Percentiles rank a stretch among this genome's conserved stretches.
Conservation (phyloP, 495 filamentous ascomycete genomes). For the Neurospora sp. region DNA sequence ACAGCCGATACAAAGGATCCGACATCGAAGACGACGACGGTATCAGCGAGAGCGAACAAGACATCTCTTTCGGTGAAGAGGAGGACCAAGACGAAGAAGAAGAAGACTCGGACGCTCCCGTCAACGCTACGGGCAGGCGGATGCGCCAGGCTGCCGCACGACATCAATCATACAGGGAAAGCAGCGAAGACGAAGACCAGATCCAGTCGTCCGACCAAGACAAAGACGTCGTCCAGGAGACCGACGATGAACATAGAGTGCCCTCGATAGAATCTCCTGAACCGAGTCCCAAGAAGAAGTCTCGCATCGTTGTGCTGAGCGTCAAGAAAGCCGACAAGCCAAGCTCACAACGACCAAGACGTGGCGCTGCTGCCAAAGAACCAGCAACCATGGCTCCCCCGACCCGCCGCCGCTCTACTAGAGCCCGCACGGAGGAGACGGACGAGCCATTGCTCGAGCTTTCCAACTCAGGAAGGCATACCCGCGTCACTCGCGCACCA, state of each 20-base stretch:
- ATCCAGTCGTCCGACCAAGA: constrained; percentile 23
- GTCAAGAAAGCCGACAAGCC: constrained; percentile 1
- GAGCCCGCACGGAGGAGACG: constrained; percentile 37
- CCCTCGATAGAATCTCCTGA: not conserved
- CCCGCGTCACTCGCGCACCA: constrained; percentile 39
- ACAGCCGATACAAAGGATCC: constrained; percentile 45
- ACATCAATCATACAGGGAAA: constrained; percentile 37
- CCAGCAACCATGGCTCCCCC: constrained; percentile 8
- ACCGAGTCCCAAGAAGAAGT: constrained; percentile 11
- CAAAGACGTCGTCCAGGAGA: constrained; percentile 11
- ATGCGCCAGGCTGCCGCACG: constrained; percentile 51
- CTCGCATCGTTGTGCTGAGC: constrained; percentile 23
- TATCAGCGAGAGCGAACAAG: constrained; percentile 42
- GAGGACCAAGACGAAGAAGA: constrained; percentile 55
- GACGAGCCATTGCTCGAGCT: constrained; percentile 41
- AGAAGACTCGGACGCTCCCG: constrained; percentile 48
- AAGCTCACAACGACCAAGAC: constrained; percentile 8
- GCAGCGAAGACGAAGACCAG: constrained; percentile 28
- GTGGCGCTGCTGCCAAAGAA: constrained; percentile 11
- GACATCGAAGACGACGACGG: constrained; percentile 61
- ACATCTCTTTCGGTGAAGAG: constrained; percentile 46
- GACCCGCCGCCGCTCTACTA: constrained; percentile 32
- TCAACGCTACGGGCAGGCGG: constrained; percentile 58
- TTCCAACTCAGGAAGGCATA: constrained; percentile 69
- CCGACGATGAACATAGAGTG: not conserved